These are phyloP conservation scores for Martensiomyces pterosporus DNA, from an alignment of 192 early-diverging fungal genomes.

Conservation along the genomic window DNA sequence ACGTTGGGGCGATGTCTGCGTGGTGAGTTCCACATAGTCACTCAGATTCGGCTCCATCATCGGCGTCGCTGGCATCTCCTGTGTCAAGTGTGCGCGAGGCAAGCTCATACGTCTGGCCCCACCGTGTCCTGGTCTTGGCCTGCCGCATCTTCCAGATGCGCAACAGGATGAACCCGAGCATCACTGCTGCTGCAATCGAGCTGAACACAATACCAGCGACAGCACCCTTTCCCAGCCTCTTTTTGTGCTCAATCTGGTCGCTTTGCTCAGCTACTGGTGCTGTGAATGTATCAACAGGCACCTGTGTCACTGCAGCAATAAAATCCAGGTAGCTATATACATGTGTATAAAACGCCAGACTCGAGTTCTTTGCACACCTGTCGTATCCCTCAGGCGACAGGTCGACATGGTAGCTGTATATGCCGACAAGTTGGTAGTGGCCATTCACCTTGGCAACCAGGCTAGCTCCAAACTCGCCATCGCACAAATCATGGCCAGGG, in stretches of 20 bases:
- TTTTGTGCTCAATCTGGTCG: too few species aligned
- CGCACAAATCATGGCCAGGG: constrained; percentile 8
- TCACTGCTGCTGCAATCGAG: background rate
- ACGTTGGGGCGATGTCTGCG: too few species aligned
- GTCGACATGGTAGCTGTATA: constrained; percentile 7
- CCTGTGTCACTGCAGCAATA: background rate
- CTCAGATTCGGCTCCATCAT: too few species aligned
- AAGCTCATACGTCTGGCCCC: constrained; percentile 5
- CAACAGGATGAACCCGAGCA: background rate
- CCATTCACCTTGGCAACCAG: constrained; percentile 1
- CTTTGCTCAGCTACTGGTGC: too few species aligned
- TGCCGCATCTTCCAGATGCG: background rate
- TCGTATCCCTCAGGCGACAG: constrained; percentile 1
- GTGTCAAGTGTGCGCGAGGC: background rate
- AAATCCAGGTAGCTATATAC: constrained; percentile 7
- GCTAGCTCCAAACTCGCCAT: constrained; percentile 8
- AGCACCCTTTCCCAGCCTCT: background rate
- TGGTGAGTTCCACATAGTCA: too few species aligned
- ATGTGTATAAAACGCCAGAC: constrained; percentile 8
- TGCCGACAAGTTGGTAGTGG: constrained; percentile 1
- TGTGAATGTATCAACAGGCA: constrained; percentile 6
- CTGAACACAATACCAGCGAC: background rate
- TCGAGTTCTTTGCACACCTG: constrained; percentile 7
- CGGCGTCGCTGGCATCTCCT: too few species aligned
- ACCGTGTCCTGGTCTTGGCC: background rate